Conservation (phyloP, 768 basidiomycete species). For the Lentinula sp. region DNA sequence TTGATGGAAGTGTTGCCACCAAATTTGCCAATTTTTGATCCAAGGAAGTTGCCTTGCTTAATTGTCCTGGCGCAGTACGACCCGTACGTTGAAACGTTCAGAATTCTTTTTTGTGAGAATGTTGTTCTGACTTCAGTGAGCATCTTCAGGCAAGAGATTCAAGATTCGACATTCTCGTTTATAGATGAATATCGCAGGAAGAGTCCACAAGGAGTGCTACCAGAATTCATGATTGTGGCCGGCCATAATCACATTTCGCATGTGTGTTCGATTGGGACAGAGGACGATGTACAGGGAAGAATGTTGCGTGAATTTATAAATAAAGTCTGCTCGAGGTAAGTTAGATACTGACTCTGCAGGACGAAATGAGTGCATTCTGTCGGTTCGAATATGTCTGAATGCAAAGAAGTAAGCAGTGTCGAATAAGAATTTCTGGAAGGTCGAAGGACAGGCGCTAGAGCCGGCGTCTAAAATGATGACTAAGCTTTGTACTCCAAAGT, state of each 20-base stretch:
- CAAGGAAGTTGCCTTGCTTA: background rate
- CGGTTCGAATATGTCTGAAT: no score
- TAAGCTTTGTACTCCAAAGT: background rate
- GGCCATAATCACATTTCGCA: background rate
- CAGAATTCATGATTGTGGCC: background rate
- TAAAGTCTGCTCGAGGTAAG: background rate
- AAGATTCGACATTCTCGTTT: background rate
- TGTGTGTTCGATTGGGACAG: background rate
- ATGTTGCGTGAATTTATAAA: background rate
- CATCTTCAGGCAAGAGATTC: background rate
- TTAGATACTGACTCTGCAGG: no score
- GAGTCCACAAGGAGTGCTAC: background rate
- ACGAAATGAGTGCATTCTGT: no score
- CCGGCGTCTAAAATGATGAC: background rate
- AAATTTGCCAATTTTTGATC: background rate
- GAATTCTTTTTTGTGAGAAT: background rate
- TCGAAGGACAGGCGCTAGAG: no score
- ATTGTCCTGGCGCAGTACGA: background rate
- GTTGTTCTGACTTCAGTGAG: background rate
- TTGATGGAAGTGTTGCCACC: background rate
- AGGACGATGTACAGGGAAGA: background rate
- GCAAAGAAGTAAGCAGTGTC: no score
- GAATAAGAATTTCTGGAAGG: no score
- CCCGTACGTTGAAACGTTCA: background rate
- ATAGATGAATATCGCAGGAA: background rate